Evolutionary conservation across 495 filamentous ascomycete species (phyloP), one percentile per base, ranked within the genome.

Genomic region (Aspergillus indologenus): DNA sequence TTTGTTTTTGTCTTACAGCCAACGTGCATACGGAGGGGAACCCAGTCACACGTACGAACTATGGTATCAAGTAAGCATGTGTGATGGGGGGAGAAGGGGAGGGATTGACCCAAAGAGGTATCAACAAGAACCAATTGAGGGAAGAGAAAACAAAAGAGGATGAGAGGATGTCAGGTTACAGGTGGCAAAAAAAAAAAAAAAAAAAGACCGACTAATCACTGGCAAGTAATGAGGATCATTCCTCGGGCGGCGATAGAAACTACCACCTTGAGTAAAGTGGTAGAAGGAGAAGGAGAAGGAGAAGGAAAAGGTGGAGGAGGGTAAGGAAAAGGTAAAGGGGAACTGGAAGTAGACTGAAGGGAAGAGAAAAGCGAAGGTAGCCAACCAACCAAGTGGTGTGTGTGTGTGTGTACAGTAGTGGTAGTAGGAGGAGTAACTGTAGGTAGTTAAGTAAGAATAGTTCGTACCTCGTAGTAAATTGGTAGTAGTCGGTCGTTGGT

Each of bases 121-220:
- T 21, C 11, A 21, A 18, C 34, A 40, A 40, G 26, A 29, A 29
- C 26, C 26, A 29, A 40, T 40, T 8, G 34, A 40, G 34, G 34
- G 34, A 14, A 34, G 34, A 9, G 29, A n/a, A 19, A 29, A 54
- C n/a, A n/a, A n/a, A n/a, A n/a, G n/a, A n/a, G n/a, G n/a, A 8
- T n/a, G 51, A 42, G n/a, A 43, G 51, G 21, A 43, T 19, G 20
- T 22, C 42, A 31, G 51, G 18, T 40, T 50, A 26, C n/a, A 26
- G 51, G 40, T 40, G 45, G 45, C 12, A 21, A 57, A 19, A 54
- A 49, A 43, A 29, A 29, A 29, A 29, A 9, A 29, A 29, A 9
- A 29, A 29, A 29, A 9, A 29, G 58, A 58, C 61, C 59, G 65
- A 52, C 55, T 60, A 65, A 67, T 59, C 61, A 62, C 45, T 58